Evolutionary conservation across 1,139 yeast genomes (phyloP), one percentile per base, ranked within the genome.

Genomic region (Nakaseomyces uthaithaninus): DNA sequence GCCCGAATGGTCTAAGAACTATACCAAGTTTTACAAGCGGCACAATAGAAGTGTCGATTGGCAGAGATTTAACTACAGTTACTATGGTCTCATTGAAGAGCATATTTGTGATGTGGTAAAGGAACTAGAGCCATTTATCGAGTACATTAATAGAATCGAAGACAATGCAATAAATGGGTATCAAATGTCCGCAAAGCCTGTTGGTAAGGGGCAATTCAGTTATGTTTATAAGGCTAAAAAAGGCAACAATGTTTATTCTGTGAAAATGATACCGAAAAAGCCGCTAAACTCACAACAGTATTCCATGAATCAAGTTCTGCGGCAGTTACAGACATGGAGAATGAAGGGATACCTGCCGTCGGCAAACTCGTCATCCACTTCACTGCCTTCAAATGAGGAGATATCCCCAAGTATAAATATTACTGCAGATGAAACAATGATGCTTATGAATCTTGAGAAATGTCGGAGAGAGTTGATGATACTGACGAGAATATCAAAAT

Each of bases 171-270:
- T 31, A 8, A 31, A 31, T n/a, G 35, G 35, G 2, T 31, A 31
- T 12, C 25, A 19, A 20, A 8, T 31, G 17, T 24, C 25, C n/a
- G 4, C 16, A 9, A 31, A 31, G 16, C 27, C 45, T 12, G 41
- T 66, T 19, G 72, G 72, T 3, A 66, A 56, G 42, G 72, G 72
- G 12, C 69, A 69, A 11, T 68, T 61, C 48, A 71, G 71, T 8
- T 65, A 66, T 42, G 72, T 68, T 11, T 67, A 65, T 46, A 51
- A 51, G 39, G 58, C 55, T 3, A 34, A 39, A 8, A 39, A 45
- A 4, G 33, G 39, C 1, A 36, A 40, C 6, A 39, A 36, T 3
- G 15, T 49, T 1, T 53, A 52, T 2, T 63, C 63, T 1, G 38
- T 60, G 6, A 60, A 60, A 34, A 49, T 49, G 27, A 52, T 52